phyloP scores from a whole-genome alignment of 495 filamentous ascomycete species.

The Hypoxylon fragiforme region DNA sequence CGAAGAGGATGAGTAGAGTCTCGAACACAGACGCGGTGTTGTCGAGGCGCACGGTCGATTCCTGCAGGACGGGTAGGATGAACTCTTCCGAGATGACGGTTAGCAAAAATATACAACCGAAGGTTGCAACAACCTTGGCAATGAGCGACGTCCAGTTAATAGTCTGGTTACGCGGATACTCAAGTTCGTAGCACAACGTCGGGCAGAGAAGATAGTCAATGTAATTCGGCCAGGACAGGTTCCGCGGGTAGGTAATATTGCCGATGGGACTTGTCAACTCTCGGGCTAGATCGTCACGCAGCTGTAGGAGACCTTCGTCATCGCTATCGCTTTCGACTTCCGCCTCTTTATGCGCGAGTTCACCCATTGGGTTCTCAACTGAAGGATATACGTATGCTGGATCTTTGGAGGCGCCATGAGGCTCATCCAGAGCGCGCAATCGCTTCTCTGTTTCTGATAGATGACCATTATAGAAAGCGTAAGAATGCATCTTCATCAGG shows the following conservation, averaged over 20 bases:
- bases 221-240: slow-evolving; percentile 81
- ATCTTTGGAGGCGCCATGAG: slow-evolving; percentile 66
- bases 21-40: slow-evolving; percentile 61
- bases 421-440: slow-evolving; percentile 76
- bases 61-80: slow-evolving; percentile 84
- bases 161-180: slow-evolving; percentile 80
- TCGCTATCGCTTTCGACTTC: slow-evolving; percentile 38
- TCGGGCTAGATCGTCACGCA: slow-evolving; percentile 85
- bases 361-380: slow-evolving; percentile 55
- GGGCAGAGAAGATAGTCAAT: slow-evolving; percentile 88
- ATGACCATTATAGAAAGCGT: slow-evolving; percentile 97
- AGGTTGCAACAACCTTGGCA: slow-evolving; percentile 85
- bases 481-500: slow-evolving; percentile 99
- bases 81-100: slow-evolving; percentile 93
- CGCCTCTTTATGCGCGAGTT: slow-evolving; percentile 33
- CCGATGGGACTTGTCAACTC: slow-evolving; percentile 90
- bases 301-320: slow-evolving; percentile 58
- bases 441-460: slow-evolving; percentile 82
- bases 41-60: slow-evolving; percentile 71
- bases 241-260: slow-evolving; percentile 85
- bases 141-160: slow-evolving; percentile 81
- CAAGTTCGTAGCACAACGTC: slow-evolving; percentile 95
- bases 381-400: slow-evolving; percentile 79
- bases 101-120: slow-evolving; percentile 94
- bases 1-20: slow-evolving; percentile 75